Evolutionary conservation across 2,329 filamentous ascomycete species (phyloP), one percentile per base, ranked within the genome.

Genomic region (Alternaria incomplexa): DNA sequence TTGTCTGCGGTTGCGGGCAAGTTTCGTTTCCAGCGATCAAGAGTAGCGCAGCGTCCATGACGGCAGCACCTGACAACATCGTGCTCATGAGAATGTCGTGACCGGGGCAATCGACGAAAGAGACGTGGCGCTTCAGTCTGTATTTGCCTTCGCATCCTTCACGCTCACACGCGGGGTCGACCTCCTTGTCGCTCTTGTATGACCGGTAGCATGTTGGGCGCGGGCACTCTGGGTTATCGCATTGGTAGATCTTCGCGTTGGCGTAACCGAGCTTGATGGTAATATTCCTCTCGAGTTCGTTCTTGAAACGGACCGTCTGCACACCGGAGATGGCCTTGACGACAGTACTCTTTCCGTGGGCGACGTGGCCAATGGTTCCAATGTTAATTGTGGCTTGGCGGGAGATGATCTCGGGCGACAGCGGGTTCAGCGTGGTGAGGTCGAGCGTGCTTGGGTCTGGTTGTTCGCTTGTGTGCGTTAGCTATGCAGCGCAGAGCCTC

Each of bases 61-160:
- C 96, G 69, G 96, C 96, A 75, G 96, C 96, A 78, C 96, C 96
- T 79, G 96, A 99, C 87, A 99, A 90, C 96, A 99, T 99, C 76
- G 96, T 99, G 84, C 95, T 98, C 96, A 99, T 99, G 81, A 99
- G 94, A 93, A 99, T 99, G 85, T 99, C 96, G 92, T 99, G 96
- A 83, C 96, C 96, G 61, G 96, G 96, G 87, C 96, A 98, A 83
- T 98, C 96, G 73, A 98, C 96, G 81, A 98, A 99, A 15, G 93
- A 95, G 71, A 79, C 74, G 56, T 73, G 65, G 32, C 65, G 89
- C 76, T 97, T 84, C 77, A 99, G 84, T 78, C 93, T 86, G 84
- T 98, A 99, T 77, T 86, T 95, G 63, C 96, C 96, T 62, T 83
- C 84, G 79, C 96, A 99, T 72, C 94, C 95, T 67, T 97, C 92